Evolutionary conservation across 768 basidiomycete species (phyloP), one percentile per base, ranked within the genome.

Genomic region (Heimioporus sp.): DNA sequence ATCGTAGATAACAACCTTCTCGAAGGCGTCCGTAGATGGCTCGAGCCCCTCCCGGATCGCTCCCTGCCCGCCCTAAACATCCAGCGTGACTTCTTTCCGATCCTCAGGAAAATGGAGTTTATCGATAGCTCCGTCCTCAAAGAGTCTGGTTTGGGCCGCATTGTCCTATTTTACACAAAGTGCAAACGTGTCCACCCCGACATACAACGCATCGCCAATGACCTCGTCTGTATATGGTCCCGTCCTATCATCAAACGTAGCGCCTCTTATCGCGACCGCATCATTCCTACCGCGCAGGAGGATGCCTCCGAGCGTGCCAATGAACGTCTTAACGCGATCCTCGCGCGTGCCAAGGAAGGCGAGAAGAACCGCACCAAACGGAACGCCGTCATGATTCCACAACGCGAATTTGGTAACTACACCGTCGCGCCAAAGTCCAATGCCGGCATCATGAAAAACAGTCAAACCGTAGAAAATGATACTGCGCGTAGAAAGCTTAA

Each of bases 41-140:
- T 99, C 3, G 97, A 98, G 61, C 97, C 97, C 0, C 84, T 98
- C 15, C 89, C 88, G 0, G 92, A 97, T 72, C 83, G 82, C 49
- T 95, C 94, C 1, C 80, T 99, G 4, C 97, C 97, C 1, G 92
- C 94, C 4, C 79, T 98, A 48, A 96, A 95, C 69, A 98, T 99
- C 63, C 97, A 98, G 67, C 85, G 86, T 42, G 89, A 94, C 47
- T 85, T 98, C 58, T 92, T 98, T 72, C 79, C 81, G 31, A 80
- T 86, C 48, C 75, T 99, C 10, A 78, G 77, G 55, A 92, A 87
- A 75, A 92, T 98, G 87, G 87, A 90, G 56, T 90, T 89, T 62
- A 94, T 98, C 64, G 96, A 98, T 71, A 85, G 85, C 31, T 71
- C 83, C 17, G 90, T 91, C 6, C 85, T 99, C 60, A 96, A 95